Evolutionary conservation across 805 yeast species (phyloP), one percentile per base, ranked within the genome.

Genomic region (Candida koratica): DNA sequence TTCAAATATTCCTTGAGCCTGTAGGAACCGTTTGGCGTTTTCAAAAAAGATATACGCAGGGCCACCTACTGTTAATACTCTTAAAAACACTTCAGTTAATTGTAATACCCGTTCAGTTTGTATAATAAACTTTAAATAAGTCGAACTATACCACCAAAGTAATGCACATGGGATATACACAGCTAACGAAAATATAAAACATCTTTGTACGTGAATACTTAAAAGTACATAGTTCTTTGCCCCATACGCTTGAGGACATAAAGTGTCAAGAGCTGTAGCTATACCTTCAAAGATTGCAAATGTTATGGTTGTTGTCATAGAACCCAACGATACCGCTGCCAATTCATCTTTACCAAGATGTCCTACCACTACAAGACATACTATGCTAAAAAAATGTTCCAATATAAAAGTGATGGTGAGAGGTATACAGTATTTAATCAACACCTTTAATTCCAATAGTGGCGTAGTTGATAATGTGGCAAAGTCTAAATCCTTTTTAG

Each of bases 1-100:
- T 48, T 67, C 72, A 43, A 67, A 67, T 19, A 67, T 67, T 6
- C 73, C 72, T 45, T 67, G 73, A 0, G 71, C 69, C 45, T 67
- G 73, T 33, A 67, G 48, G 33, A 66, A 67, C 16, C 73, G 45
- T 37, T 67, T 67, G 17, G 55, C 56, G 45, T 56, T 53, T 38
- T 67, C 72, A 46, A 67, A 67, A 30, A 64, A 58, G 9, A 67
- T 66, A 45, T 67, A 67, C 1, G 61, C 67, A 3, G 73, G 73
- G 4, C 64, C 72, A 2, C 72, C 72, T 1, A 51, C 25, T 3
- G 60, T 59, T 32, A 66, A 37, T 8, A 64, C 42, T 25, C 69
- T 49, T 29, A 67, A 51, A 42, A 61, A 67, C 24, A 40, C 42
- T 11, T 58, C 46, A 23, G 73, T 66, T 23, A 67, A 49, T 4